A percentile compares a stretch with the other conserved stretches of the same genome.
Evolutionary conservation across 768 basidiomycete genomes (phyloP).

Genomic region (Ramaria sp.): DNA sequence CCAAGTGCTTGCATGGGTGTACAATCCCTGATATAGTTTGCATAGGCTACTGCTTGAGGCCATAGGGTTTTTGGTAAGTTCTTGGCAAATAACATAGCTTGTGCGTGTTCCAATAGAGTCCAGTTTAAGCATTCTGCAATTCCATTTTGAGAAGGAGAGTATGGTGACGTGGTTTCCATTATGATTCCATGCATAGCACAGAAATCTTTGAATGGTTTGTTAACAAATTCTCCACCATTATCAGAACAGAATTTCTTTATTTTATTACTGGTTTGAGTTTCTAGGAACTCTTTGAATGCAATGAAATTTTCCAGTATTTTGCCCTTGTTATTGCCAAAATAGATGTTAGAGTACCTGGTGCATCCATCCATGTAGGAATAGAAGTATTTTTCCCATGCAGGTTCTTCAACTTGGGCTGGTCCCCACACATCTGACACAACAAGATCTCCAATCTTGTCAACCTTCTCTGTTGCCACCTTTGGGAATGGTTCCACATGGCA

Average conservation of each 20-base stretch:
- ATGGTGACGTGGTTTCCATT: conserved; percentile 23
- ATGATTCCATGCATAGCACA: conserved; percentile 18
- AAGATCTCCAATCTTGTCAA: background rate
- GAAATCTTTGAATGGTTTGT: conserved; percentile 16
- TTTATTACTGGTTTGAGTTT: background rate
- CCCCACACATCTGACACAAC: background rate
- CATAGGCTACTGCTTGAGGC: background rate
- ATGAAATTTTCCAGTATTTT: background rate
- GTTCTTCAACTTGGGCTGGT: background rate
- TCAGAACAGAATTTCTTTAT: background rate
- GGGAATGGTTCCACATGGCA: background rate
- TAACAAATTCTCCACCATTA: conserved; percentile 5
- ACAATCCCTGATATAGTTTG: conserved; percentile 6
- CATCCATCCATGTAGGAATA: background rate
- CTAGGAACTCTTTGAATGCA: background rate
- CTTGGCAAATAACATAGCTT: background rate
- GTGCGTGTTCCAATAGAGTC: background rate
- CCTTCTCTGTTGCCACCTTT: background rate
- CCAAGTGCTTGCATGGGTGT: background rate
- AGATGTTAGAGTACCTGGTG: background rate
- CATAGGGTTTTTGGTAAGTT: background rate
- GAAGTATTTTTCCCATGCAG: background rate
- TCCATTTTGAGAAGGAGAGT: conserved; percentile 28
- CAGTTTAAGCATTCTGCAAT: conserved; percentile 2
- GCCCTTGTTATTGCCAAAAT: background rate